Base-by-base conservation (phyloP, 2,329 filamentous ascomycete genomes). In the Podosphaera fusca region DNA sequence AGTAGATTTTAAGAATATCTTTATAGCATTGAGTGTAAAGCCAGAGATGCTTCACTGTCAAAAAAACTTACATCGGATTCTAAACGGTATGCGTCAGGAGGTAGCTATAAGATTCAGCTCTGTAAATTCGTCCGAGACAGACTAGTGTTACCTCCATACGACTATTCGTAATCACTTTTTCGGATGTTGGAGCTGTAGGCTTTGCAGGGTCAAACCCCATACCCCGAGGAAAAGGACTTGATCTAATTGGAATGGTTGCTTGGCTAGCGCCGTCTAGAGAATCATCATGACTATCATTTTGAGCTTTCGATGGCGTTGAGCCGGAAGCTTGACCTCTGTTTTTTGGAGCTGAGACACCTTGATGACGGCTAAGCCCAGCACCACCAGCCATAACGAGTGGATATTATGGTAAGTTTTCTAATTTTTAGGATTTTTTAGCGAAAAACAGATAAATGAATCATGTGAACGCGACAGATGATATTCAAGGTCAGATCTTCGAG, bases 31-130 rank as follows among this genome's bases (percentile, higher is more conserved):
- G n/a, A 50, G n/a, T 29, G 10, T 30, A 30, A 3, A 3, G 21
- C 5, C 2, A 30, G 9, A 30, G 31, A 50, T 31, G 29, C 31
- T 14, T 49, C 21, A 21, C 21, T 21, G 21, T 21, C 21, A 21
- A 33, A 9, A 31, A 31, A 51, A 65, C 69, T 66, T 63, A 73
- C 73, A 31, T 64, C 59, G 33, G 42, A 46, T 42, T 61, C 60
- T 31, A 63, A 42, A n/a, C 70, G 59, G 61, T 75, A 82, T 0
- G 78, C 79, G 62, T 80, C 78, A 0, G 77, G 69, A 0, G 78
- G 78, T 0, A 82, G 64, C 56, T 82, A 47, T n/a, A 47, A 10
- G 35, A 14, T 29, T 47, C 6, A 50, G 6, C 6, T 30, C 29
- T 12, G 45, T n/a, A 7, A 14, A 50, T 14, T 50, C 14, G n/a